Conservation (phyloP, 306 rosid genomes). For the Erythrophleum fordii region DNA sequence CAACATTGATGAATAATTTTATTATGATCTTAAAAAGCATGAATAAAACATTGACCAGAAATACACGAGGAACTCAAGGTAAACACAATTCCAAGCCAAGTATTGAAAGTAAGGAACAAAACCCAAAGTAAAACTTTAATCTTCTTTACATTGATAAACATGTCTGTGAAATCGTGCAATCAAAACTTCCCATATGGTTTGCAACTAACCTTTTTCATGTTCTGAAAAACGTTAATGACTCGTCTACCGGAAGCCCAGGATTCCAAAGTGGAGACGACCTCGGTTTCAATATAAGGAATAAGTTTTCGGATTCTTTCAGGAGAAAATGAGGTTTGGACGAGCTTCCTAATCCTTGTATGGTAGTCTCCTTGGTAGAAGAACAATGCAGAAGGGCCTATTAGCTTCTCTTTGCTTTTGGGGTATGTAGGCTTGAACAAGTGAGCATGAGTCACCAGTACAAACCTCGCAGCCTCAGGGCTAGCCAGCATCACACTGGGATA, state of each 20-base stretch:
- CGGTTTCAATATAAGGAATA: conserved; percentile 54
- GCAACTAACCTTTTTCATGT: conserved; percentile 75
- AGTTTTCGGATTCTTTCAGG: conserved; percentile 55
- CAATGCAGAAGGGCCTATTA: conserved; percentile 87
- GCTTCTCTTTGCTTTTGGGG: conserved; percentile 86
- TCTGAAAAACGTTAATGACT: conserved; percentile 55
- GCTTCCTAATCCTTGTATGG: conserved; percentile 67
- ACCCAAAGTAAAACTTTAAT: no score
- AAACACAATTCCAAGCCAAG: no score
- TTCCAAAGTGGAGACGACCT: conserved; percentile 62
- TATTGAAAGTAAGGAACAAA: no score
- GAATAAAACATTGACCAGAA: no score
- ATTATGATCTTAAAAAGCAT: no score
- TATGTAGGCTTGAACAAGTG: conserved; percentile 84
- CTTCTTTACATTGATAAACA: neutral
- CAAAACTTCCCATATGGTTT: neutral
- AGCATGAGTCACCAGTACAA: conserved; percentile 82
- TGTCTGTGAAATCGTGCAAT: neutral
- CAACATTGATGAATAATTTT: no score
- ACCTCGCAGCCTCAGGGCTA: conserved; percentile 80
- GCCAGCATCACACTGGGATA: conserved; percentile 87
- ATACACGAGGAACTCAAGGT: no score
- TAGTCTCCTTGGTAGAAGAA: conserved; percentile 85
- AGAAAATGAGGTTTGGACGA: conserved; percentile 65
- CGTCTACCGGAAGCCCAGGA: conserved; percentile 62